Evolutionary conservation across 768 basidiomycete genomes (phyloP).

Genomic region (Tulasnella sp.): DNA sequence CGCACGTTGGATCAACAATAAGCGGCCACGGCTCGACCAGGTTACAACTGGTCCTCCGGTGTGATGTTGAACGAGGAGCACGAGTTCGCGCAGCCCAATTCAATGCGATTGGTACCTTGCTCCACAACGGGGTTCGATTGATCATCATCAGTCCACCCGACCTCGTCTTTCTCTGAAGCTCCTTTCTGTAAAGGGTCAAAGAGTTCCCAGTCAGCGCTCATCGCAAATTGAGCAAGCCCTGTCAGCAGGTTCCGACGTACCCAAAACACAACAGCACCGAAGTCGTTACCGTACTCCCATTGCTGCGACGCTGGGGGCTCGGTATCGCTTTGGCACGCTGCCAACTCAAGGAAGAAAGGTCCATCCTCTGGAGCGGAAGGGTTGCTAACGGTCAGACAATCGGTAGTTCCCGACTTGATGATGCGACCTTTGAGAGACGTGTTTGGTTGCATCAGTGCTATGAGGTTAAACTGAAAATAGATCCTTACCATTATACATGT

Average conservation of each 20-base stretch:
- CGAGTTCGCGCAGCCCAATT: background rate
- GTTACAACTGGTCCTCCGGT: background rate
- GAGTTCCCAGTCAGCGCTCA: background rate
- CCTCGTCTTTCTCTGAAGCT: background rate
- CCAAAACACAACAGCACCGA: background rate
- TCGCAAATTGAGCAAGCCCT: background rate
- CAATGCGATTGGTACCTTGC: background rate
- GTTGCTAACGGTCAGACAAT: background rate
- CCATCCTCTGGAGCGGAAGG: background rate
- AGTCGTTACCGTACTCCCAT: background rate
- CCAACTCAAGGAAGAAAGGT: conserved; percentile 1
- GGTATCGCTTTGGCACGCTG: background rate
- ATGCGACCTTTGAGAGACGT: background rate
- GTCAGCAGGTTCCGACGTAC: background rate
- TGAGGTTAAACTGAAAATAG: background rate
- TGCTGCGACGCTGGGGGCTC: background rate
- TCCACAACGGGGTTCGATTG: background rate
- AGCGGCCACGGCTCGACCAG: no score
- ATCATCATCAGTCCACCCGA: background rate
- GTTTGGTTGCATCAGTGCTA: background rate
- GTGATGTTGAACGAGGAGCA: background rate
- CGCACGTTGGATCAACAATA: background rate
- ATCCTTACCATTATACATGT: background rate
- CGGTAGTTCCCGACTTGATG: background rate
- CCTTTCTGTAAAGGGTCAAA: background rate